Percentiles rank a stretch among this genome's conserved stretches.
Conservation (phyloP, 169 alveolate genomes). For the Cryptosporidium baileyi region DNA sequence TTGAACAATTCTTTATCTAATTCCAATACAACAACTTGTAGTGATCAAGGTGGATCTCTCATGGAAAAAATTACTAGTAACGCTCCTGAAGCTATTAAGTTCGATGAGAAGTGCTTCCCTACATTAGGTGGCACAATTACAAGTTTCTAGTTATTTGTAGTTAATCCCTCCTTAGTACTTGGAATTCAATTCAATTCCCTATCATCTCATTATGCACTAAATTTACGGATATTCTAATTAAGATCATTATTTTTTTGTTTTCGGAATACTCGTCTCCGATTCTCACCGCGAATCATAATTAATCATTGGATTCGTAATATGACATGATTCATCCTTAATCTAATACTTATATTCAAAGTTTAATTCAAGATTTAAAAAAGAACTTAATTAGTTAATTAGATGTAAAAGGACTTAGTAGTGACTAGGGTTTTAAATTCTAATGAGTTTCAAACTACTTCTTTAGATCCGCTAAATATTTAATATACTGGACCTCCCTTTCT, state of each 20-base stretch:
- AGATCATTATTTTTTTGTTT: background rate
- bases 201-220: background rate
- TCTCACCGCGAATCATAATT: no score
- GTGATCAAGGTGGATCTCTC: constrained; percentile 10
- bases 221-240: background rate
- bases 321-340: no score
- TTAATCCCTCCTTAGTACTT: background rate
- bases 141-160: background rate
- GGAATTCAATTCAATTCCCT: background rate
- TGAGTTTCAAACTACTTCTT: background rate
- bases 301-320: no score
- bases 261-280: background rate
- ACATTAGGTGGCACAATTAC: constrained; percentile 30
- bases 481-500: constrained; percentile 81
- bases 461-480: background rate
- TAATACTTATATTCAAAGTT: no score
- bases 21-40: constrained; percentile 50
- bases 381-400: background rate
- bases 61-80: background rate
- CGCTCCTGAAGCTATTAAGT: constrained; percentile 28
- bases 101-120: constrained; percentile 69
- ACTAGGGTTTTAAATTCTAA: background rate
- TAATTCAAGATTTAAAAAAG: background rate
- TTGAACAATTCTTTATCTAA: constrained; percentile 27
- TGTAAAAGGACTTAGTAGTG: background rate